Evolutionary conservation across 768 basidiomycete genomes (phyloP).

Genomic region (Suillus subluteus): DNA sequence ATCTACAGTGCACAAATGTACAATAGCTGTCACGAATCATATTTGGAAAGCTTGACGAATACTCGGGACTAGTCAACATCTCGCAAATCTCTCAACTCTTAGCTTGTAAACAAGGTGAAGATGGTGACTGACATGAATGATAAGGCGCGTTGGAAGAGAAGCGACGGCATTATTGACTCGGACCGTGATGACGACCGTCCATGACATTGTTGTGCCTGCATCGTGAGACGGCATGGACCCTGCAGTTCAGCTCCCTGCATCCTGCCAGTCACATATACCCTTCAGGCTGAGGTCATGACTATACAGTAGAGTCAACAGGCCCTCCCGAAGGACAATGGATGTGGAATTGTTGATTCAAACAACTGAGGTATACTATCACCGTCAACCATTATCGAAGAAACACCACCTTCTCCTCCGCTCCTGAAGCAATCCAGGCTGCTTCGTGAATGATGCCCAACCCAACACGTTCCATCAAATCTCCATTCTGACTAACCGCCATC

Average conservation of each 20-base stretch:
- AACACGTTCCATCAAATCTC: constrained; percentile 22
- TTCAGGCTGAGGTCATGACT: background rate
- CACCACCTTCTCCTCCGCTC: background rate
- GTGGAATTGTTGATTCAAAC: background rate
- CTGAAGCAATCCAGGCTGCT: constrained; percentile 20
- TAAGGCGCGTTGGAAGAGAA: background rate
- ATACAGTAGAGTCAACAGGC: background rate
- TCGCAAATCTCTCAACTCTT: too few relatives aligned
- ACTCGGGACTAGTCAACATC: background rate
- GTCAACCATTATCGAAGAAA: background rate
- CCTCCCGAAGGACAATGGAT: background rate
- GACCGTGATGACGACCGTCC: background rate
- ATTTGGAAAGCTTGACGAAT: background rate
- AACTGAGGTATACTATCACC: background rate
- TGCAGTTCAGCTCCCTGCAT: background rate
- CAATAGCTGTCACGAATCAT: background rate
- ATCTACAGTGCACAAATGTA: background rate
- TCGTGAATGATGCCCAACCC: constrained; percentile 26
- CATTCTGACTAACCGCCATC: constrained; percentile 21
- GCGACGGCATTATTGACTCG: background rate
- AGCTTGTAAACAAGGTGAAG: background rate
- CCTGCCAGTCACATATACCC: background rate
- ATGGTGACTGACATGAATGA: background rate
- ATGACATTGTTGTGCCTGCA: too few relatives aligned
- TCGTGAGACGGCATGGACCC: background rate